These are phyloP conservation scores for Russula ochroleuca DNA, from an alignment of 768 basidiomycete genomes.

Conservation along the genomic window DNA sequence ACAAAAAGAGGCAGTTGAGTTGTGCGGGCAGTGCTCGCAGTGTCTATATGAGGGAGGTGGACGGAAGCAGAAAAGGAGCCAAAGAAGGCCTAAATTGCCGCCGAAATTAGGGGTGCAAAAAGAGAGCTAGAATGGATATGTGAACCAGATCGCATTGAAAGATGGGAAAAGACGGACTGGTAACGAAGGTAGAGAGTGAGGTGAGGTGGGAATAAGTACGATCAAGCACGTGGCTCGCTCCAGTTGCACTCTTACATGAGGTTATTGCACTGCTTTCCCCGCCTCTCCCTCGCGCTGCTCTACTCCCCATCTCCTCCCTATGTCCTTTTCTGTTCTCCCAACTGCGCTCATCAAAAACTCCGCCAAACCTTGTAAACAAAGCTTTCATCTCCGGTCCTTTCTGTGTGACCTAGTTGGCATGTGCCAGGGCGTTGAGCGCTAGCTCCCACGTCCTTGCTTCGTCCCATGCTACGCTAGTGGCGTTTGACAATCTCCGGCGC, in stretches of 20 bases:
- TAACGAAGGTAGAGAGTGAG: slow-evolving; percentile 7
- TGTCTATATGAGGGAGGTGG: slow-evolving; percentile 23
- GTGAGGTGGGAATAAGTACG: slow-evolving; percentile 1
- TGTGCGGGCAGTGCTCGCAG: slow-evolving; percentile 5
- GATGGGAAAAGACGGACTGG: slow-evolving; percentile 11
- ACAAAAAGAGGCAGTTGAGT: slow-evolving; percentile 6
- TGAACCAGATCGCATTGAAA: neutral
- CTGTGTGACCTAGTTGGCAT: slow-evolving; percentile 16
- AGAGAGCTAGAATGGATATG: neutral
- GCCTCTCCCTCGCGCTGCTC: neutral
- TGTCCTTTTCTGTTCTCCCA: no score
- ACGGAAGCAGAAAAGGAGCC: slow-evolving; percentile 10
- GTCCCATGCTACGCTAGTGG: slow-evolving; percentile 2
- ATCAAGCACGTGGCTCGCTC: neutral
- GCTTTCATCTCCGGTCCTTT: slow-evolving; percentile 16
- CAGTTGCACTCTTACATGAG: slow-evolving; percentile 12
- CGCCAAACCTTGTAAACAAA: neutral
- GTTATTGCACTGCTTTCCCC: slow-evolving; percentile 9
- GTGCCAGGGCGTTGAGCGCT: slow-evolving; percentile 12
- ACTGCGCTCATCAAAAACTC: neutral
- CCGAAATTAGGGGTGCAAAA: slow-evolving; percentile 12
- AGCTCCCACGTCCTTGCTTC: slow-evolving; percentile 25
- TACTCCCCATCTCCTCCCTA: no score
- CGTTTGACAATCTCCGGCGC: slow-evolving; percentile 9
- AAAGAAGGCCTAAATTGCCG: slow-evolving; percentile 5